A percentile compares a stretch with the other conserved stretches of the same genome.
Conservation (phyloP, 2,329 filamentous ascomycete genomes). For the Penicillium nordicum region DNA sequence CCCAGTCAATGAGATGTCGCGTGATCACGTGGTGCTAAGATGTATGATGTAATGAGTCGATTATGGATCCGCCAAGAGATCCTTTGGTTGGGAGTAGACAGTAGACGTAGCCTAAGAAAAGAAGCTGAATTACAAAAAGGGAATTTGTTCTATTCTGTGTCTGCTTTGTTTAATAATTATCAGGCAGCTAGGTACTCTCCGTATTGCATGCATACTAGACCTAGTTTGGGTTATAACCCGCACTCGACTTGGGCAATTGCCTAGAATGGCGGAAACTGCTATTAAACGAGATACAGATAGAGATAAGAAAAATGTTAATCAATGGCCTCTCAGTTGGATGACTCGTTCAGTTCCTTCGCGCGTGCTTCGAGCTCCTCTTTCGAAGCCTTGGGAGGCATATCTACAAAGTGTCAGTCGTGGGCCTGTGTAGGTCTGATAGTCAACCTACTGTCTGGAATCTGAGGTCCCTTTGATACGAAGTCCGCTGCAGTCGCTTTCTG, state of each 20-base stretch:
- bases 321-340: not conserved
- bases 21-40: slow-evolving; percentile 13
- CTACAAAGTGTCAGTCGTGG: slow-evolving; percentile 20
- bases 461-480: slow-evolving; percentile 44
- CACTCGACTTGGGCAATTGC: not conserved
- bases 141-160: not conserved
- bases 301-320: not conserved
- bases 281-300: not conserved
- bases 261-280: not conserved
- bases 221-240: not conserved
- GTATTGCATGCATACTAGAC: not conserved
- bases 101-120: not conserved
- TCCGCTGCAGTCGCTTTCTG: slow-evolving; percentile 35
- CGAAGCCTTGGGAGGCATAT: slow-evolving; percentile 44
- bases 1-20: slow-evolving; percentile 4
- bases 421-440: not conserved
- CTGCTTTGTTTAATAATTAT: not conserved
- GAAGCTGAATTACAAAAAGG: too few relatives aligned
- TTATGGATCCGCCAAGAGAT: not conserved
- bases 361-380: slow-evolving; percentile 67
- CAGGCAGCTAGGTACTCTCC: not conserved
- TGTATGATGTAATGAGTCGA: slow-evolving; percentile 17
- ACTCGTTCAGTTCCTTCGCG: slow-evolving; percentile 59
- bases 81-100: not conserved
- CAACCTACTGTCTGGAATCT: slow-evolving; percentile 41